Evolutionary conservation across 257 asterid genomes (phyloP).

Genomic region (Coffea eugenioides): DNA sequence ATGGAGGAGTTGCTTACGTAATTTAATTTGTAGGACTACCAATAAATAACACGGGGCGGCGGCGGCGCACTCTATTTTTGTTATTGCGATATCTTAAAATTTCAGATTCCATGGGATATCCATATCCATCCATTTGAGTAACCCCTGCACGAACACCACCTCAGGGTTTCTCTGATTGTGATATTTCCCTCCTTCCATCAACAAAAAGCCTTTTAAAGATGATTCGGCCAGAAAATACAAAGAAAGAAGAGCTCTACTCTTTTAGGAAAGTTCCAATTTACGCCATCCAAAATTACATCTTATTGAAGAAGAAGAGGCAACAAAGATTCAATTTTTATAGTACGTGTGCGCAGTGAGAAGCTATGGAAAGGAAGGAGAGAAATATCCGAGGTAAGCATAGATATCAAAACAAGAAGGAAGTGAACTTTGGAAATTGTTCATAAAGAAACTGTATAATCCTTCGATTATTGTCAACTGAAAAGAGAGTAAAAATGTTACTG

Average conservation of each 20-base stretch:
- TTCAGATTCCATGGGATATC: not conserved
- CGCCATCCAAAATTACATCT: too few relatives aligned
- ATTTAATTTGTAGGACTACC: too few relatives aligned
- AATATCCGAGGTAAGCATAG: not conserved
- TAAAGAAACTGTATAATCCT: not conserved
- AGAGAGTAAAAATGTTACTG: not conserved
- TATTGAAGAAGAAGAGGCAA: too few relatives aligned
- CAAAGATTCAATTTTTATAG: too few relatives aligned
- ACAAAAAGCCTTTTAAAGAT: not conserved
- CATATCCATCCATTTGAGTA: too few relatives aligned
- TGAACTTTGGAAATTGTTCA: not conserved
- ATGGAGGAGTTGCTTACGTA: not conserved
- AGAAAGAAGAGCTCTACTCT: not conserved
- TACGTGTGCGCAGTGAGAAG: too few relatives aligned
- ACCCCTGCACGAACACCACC: not conserved
- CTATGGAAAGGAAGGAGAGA: not conserved
- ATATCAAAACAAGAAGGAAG: not conserved
- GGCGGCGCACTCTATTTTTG: not conserved
- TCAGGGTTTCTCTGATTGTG: not conserved
- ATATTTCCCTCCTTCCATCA: too few relatives aligned
- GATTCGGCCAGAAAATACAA: not conserved
- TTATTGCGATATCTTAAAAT: not conserved
- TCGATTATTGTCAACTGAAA: slow-evolving; percentile 9
- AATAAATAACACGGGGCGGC: too few relatives aligned
- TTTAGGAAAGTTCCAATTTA: not conserved